phyloP scores from a whole-genome alignment of 768 basidiomycete genomes.

The Lactarius tabidus region DNA sequence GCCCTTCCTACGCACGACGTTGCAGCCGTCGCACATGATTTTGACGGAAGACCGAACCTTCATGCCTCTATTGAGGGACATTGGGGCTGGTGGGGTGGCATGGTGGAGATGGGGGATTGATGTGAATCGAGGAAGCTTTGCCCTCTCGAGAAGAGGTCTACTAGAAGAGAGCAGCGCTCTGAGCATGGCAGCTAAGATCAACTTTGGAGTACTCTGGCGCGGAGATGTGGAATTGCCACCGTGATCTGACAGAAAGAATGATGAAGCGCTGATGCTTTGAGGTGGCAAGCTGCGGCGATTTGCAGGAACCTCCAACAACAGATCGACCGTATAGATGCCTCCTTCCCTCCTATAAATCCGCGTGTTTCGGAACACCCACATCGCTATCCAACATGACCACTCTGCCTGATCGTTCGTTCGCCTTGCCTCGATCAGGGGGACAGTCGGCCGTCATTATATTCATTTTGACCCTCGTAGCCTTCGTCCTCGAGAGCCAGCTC shows the following conservation, averaged over 20 bases:
- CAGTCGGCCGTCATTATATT: constrained; percentile 53
- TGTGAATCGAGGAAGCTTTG: constrained; percentile 35
- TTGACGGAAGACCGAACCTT: constrained; percentile 96
- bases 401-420: neutral
- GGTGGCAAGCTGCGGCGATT: no score
- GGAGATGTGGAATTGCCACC: neutral
- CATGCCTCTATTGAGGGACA: constrained; percentile 66
- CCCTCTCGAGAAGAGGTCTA: constrained; percentile 55
- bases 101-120: constrained; percentile 32
- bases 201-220: neutral
- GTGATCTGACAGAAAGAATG: no score
- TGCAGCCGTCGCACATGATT: constrained; percentile 92
- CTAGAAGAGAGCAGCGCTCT: constrained; percentile 61
- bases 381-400: neutral
- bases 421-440: constrained; percentile 35
- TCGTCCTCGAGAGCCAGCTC: constrained; percentile 72
- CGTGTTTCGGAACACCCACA: neutral
- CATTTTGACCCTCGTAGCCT: constrained; percentile 56
- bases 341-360: neutral
- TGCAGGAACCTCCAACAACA: no score
- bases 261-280: no score
- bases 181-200: constrained; percentile 42
- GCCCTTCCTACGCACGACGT: constrained; percentile 82
- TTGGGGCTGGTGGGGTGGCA: constrained; percentile 27
- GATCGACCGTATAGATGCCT: neutral